phyloP scores from a whole-genome alignment of 164 flowering plant species.

The Aristolochia californica region DNA sequence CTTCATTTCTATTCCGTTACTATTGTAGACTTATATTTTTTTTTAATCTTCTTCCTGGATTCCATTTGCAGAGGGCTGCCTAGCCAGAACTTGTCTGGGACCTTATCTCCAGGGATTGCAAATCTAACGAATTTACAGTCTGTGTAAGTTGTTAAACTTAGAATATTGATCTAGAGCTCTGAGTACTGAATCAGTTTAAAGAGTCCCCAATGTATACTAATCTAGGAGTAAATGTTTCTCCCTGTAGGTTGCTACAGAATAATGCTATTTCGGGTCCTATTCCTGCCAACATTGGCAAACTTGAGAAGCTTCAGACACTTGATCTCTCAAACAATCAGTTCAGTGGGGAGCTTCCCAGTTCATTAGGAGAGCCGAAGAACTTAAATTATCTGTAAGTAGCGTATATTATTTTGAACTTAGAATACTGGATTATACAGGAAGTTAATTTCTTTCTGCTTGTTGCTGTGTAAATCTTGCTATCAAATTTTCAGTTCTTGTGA shows the following conservation, averaged over 20 bases:
- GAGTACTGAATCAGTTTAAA: not conserved
- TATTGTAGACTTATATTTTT: not conserved
- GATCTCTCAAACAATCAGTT: constrained; percentile 80
- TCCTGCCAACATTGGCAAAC: constrained; percentile 61
- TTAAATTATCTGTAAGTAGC: constrained; percentile 74
- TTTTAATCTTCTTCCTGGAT: not conserved
- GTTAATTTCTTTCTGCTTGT: too few species aligned
- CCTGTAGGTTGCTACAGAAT: constrained; percentile 73
- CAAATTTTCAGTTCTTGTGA: not conserved
- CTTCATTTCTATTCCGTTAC: not conserved
- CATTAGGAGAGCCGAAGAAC: constrained; percentile 58
- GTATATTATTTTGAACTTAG: too few species aligned
- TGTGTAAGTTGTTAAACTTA: constrained; percentile 47
- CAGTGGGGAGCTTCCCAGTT: constrained; percentile 63
- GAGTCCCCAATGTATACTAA: not conserved
- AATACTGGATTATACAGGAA: too few species aligned
- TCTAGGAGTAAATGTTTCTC: not conserved
- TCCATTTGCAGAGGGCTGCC: constrained; percentile 60
- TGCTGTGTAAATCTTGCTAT: too few species aligned
- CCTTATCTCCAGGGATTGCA: constrained; percentile 65
- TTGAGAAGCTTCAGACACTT: constrained; percentile 76
- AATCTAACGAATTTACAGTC: constrained; percentile 72
- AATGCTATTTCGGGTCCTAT: constrained; percentile 80
- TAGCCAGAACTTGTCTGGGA: constrained; percentile 76
- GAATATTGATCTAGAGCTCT: not conserved